Evolutionary conservation across 2,329 filamentous ascomycete genomes (phyloP), one percentile per base, ranked within the genome.

Genomic region (Septoria linicola): DNA sequence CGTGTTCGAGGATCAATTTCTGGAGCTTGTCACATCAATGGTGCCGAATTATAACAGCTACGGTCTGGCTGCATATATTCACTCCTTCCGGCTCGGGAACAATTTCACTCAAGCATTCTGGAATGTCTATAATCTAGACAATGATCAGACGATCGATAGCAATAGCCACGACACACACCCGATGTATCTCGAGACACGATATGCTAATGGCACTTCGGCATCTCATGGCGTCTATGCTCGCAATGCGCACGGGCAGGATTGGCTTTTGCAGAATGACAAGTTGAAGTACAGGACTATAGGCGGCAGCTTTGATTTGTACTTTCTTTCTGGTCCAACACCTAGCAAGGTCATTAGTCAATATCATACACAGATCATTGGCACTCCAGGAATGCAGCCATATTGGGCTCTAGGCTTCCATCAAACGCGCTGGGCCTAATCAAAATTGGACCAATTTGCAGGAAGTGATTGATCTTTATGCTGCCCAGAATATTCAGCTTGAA

Each of bases 381-480:
- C 59, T 8, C 63, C 62, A 1, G 54, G 35, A 3, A 50, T 63
- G 54, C 59, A 61, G 40, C 47, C 53, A 14, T 65, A 64, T 35
- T 65, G 62, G 63, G 52, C 58, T 2, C 51, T 65, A 5, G 62
- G 63, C 5, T 64, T 64, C 50, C 57, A 61, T 34, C 63, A 65
- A 49, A 50, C 37, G 21, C 13, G 58, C 60, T 56, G 49, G 53
- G 50, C 40, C 34, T 23, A 92, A 92, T 65, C 71, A 77, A 21
- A 88, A 87, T 60, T 88, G 85, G 80, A 78, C 80, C 1, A 76
- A 81, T 8, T 63, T 89, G 3, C 78, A 85, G 55, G 79, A 80
- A 57, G 73, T 80, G 13, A 71, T 79, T 30, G 70, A 77, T 36
- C 73, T 73, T 35, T 80, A 77, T 64, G 73, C 70, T 46, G 72